Base-by-base conservation (phyloP, 805 yeast species). In the Ogataea pignaliae region DNA sequence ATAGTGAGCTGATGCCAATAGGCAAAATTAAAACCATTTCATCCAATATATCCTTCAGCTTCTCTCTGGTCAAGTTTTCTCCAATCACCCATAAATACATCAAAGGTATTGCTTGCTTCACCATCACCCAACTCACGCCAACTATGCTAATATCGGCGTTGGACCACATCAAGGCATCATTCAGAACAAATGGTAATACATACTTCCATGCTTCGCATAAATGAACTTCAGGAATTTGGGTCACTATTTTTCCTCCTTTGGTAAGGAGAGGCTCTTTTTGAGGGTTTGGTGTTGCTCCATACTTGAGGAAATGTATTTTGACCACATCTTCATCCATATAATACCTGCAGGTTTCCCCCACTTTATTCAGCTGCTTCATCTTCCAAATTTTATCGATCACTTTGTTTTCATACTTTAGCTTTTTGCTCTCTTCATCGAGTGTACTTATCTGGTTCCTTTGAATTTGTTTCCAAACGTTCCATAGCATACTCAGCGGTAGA, bases 391-490 rank as follows among this genome's bases (percentile, higher is more conserved):
- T 53, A n/a, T 44, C 50, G 18, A 52, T 37, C 26, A 48, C 54
- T n/a, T 50, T 36, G 26, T 45, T 46, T 21, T 30, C 46, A 42
- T 21, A 47, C 37, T 37, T 46, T 37, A n/a, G 39, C 21, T 3
- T 32, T 39, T 15, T 39, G 44, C 13, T 15, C 32, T 34, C 40
- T 12, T 37, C 13, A 3, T 10, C 7, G 3, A 21, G 26, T 34
- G 37, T 14, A 36, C 46, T 16, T 37, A 28, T 7, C 43, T 36
- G 11, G 39, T 38, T 30, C 14, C 5, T 30, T 4, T 30, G 33
- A 34, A 43, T 28, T 36, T 53, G 53, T 10, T 52, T 42, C 57
- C 57, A 53, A 16, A 50, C 50, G 33, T 53, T 53, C 57, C 57
- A 53, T n/a, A 49, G 48, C 3, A 48, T 42, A 32, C 43, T 50